Conservation (phyloP, 352 stramenopile genomes). For the Globisporangium takayamanum region DNA sequence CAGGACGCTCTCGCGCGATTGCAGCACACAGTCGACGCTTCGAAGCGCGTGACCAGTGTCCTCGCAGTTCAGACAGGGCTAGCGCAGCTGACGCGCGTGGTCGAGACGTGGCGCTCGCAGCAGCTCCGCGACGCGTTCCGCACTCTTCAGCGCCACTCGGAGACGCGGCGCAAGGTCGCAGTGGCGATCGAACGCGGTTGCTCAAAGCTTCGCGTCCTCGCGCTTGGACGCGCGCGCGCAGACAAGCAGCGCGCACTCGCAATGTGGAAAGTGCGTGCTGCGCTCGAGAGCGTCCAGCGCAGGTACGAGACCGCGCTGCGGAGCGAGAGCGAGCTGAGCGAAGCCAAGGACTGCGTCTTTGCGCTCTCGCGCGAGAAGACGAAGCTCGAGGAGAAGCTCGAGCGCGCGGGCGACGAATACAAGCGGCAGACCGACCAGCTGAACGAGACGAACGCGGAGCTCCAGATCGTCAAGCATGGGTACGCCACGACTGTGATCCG, state of each 20-base stretch:
- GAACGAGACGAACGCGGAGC: conserved; percentile 36
- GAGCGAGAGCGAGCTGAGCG: conserved; percentile 25
- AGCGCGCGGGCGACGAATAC: conserved; percentile 22
- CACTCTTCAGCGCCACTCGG: not conserved
- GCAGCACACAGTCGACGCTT: not conserved
- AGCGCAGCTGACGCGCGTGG: not conserved
- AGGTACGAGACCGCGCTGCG: conserved; percentile 22
- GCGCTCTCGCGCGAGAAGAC: conserved; percentile 55
- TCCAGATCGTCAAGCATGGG: conserved; percentile 67
- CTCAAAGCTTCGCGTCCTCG: conserved; percentile 21
- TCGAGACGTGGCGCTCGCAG: not conserved
- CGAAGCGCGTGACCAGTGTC: not conserved
- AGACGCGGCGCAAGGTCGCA: not conserved
- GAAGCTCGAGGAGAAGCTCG: conserved; percentile 52
- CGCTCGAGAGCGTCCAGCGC: conserved; percentile 17
- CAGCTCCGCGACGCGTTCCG: conserved; percentile 3
- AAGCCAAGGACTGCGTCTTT: conserved; percentile 75
- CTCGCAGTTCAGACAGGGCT: conserved; percentile 3
- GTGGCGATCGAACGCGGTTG: conserved; percentile 9
- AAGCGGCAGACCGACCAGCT: conserved; percentile 35
- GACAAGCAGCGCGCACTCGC: conserved; percentile 16
- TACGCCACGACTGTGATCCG: conserved; percentile 49
- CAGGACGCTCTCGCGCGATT: not conserved
- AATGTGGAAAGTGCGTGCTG: conserved; percentile 21
- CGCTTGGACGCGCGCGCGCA: conserved; percentile 12